Percentiles rank a stretch among this genome's conserved stretches.
These are phyloP conservation scores for Chlorella vulgaris DNA, from an alignment of 139 green algal genomes.

Conservation along the genomic window DNA sequence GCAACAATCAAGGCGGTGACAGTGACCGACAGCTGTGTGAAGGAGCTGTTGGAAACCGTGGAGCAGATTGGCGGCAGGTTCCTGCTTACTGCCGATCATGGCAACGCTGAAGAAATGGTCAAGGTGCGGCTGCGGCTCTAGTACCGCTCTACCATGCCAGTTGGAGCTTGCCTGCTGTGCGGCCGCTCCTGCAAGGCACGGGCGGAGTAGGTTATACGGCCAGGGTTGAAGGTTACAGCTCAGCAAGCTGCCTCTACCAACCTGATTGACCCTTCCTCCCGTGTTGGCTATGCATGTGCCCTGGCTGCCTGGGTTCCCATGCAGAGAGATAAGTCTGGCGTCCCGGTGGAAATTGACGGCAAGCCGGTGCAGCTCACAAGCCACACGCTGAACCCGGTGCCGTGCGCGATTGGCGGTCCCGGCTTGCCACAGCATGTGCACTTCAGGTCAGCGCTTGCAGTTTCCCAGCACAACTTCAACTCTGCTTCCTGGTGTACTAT, in stretches of 20 bases:
- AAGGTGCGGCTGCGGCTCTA: constrained; percentile 31
- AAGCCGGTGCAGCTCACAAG: constrained; percentile 62
- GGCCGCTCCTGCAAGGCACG: too few species aligned
- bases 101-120: constrained; percentile 83
- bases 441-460: constrained; percentile 44
- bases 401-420: constrained; percentile 68
- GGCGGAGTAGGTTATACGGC: too few species aligned
- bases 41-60: constrained; percentile 48
- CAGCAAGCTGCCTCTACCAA: background rate
- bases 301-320: background rate
- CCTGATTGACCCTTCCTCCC: background rate
- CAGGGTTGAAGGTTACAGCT: background rate
- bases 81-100: constrained; percentile 76
- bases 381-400: constrained; percentile 73
- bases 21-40: constrained; percentile 62
- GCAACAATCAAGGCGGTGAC: constrained; percentile 60
- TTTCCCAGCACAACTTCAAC: background rate
- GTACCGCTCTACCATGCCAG: background rate
- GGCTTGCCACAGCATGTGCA: constrained; percentile 56
- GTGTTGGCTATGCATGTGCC: background rate
- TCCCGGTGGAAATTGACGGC: constrained; percentile 52
- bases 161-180: background rate
- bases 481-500: background rate
- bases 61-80: constrained; percentile 65
- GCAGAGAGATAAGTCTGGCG: constrained; percentile 55